phyloP scores from a whole-genome alignment of 2,329 filamentous ascomycete species.

The Paracamarosporium sp. region DNA sequence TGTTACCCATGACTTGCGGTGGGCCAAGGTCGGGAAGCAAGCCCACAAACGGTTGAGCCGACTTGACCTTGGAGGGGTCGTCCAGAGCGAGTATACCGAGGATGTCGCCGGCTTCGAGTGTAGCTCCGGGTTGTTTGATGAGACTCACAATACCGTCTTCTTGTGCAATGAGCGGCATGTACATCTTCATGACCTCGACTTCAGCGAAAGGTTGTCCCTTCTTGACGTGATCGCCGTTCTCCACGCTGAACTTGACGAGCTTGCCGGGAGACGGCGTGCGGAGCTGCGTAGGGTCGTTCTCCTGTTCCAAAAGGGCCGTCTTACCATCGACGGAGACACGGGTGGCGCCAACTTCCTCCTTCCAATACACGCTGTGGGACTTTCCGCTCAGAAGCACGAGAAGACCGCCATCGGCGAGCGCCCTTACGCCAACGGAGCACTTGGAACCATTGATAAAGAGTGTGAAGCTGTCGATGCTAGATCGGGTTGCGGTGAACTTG shows the following conservation, averaged over 20 bases:
- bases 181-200: conserved; percentile 99
- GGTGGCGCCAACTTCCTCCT: conserved; percentile 95
- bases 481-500: conserved; percentile 96
- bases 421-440: conserved; percentile 89
- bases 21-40: conserved; percentile 87
- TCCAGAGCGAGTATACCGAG: conserved; percentile 96
- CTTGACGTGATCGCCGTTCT: conserved; percentile 91
- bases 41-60: conserved; percentile 90
- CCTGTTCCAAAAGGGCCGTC: conserved; percentile 96
- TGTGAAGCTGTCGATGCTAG: conserved; percentile 92
- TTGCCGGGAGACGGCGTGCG: conserved; percentile 95
- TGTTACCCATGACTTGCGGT: conserved; percentile 86
- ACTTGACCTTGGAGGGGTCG: conserved; percentile 95
- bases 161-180: conserved; percentile 95
- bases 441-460: conserved; percentile 99
- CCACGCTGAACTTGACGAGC: conserved; percentile 96
- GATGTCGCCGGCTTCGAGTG: conserved; percentile 96
- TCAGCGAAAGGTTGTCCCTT: conserved; percentile 94
- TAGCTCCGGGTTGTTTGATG: conserved; percentile 99
- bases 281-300: conserved; percentile 98
- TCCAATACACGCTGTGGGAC: conserved; percentile 99
- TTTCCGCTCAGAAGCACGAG: conserved; percentile 88
- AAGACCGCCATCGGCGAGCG: conserved; percentile 91
- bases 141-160: conserved; percentile 97
- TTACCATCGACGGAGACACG: conserved; percentile 97